phyloP scores from a whole-genome alignment of 306 rosid species.

The Lathyrus oleraceus region DNA sequence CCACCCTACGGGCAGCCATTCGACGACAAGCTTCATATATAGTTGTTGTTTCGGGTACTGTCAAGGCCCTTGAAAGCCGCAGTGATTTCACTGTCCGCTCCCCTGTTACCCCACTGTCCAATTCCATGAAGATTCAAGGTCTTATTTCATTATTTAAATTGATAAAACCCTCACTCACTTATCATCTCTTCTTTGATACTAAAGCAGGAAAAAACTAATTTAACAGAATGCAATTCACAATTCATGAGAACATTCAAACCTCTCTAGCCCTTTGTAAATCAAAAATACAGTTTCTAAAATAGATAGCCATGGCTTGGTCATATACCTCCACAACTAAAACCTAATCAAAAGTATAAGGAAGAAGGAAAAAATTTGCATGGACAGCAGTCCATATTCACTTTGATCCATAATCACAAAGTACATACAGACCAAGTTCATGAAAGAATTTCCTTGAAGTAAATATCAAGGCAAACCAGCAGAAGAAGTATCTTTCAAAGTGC shows the following conservation, averaged over 20 bases:
- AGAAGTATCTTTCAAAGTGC: background rate
- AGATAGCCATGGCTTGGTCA: conserved; percentile 20
- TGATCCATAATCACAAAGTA: background rate
- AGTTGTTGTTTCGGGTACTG: conserved; percentile 84
- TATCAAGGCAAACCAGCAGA: conserved; percentile 1
- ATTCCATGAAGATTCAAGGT: conserved; percentile 32
- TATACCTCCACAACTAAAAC: conserved; percentile 5
- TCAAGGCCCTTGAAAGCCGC: conserved; percentile 87
- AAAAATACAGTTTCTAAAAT: background rate
- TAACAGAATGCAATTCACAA: conserved; percentile 16
- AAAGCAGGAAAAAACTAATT: conserved; percentile 12
- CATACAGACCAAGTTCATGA: background rate
- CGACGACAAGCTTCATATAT: conserved; percentile 86
- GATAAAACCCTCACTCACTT: conserved; percentile 20
- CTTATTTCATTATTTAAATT: conserved; percentile 20
- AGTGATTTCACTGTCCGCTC: conserved; percentile 91
- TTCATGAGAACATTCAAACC: conserved; percentile 10
- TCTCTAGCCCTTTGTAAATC: conserved; percentile 22
- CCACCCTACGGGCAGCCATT: conserved; percentile 96
- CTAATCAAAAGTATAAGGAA: conserved; percentile 21
- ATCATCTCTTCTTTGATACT: conserved; percentile 19
- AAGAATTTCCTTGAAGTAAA: conserved; percentile 20
- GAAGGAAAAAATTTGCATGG: background rate
- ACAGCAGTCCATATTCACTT: background rate
- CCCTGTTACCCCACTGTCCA: conserved; percentile 68